Conservation (phyloP, 768 basidiomycete species). For the Fomitopsis pulvina region DNA sequence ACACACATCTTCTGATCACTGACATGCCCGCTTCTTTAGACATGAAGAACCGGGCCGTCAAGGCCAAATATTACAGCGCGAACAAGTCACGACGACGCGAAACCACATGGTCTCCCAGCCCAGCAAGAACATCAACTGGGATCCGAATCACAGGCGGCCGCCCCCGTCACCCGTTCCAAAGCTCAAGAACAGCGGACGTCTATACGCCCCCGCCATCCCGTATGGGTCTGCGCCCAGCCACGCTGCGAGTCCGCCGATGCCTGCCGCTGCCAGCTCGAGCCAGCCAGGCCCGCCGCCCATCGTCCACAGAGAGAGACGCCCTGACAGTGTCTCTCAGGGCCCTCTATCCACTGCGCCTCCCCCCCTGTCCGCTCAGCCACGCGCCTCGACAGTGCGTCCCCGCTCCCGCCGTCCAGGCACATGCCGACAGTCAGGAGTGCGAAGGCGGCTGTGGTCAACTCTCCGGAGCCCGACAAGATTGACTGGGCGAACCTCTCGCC, state of each 20-base stretch:
- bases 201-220: not conserved
- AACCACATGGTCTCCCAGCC: slow-evolving; percentile 52
- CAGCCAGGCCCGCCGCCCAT: slow-evolving; percentile 5
- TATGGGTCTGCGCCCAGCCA: not conserved
- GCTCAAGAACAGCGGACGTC: slow-evolving; percentile 3
- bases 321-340: slow-evolving; percentile 3
- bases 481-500: slow-evolving; percentile 65
- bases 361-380: slow-evolving; percentile 4
- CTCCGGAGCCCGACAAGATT: slow-evolving; percentile 24
- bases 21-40: too few relatives aligned
- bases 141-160: slow-evolving; percentile 43
- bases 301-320: slow-evolving; percentile 8
- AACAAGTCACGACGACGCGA: slow-evolving; percentile 46
- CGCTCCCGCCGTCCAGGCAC: slow-evolving; percentile 23
- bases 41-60: slow-evolving; percentile 55
- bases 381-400: slow-evolving; percentile 11
- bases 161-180: slow-evolving; percentile 28
- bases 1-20: too few relatives aligned
- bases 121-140: slow-evolving; percentile 58
- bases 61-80: slow-evolving; percentile 51
- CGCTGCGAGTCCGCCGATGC: not conserved
- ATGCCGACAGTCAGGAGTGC: not conserved
- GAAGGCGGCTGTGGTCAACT: not conserved
- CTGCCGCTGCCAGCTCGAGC: not conserved
- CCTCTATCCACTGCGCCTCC: too few relatives aligned